phyloP scores from a whole-genome alignment of 192 early-diverging fungal species.

The Radiomyces spectabilis region DNA sequence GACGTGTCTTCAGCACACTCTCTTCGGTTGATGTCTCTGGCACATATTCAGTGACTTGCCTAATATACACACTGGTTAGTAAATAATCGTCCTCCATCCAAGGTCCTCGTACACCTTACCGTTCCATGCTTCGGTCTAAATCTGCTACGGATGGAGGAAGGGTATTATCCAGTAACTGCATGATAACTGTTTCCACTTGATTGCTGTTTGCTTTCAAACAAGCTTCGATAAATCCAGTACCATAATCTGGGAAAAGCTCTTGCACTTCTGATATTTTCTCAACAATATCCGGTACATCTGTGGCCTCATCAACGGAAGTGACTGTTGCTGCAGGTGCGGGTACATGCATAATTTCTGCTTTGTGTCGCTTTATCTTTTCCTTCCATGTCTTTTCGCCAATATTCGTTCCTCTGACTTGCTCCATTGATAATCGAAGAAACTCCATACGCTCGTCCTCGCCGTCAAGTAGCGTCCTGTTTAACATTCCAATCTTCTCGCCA shows the following conservation, averaged over 20 bases:
- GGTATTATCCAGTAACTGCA: slow-evolving; percentile 70
- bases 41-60: background rate
- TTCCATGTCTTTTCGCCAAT: background rate
- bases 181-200: slow-evolving; percentile 66
- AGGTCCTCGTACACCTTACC: slow-evolving; percentile 20
- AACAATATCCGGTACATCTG: slow-evolving; percentile 42
- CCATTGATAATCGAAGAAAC: slow-evolving; percentile 58
- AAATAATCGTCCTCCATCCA: background rate
- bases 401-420: slow-evolving; percentile 56
- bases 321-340: background rate
- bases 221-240: slow-evolving; percentile 85
- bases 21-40: background rate
- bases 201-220: slow-evolving; percentile 64
- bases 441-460: slow-evolving; percentile 52
- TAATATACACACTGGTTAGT: background rate
- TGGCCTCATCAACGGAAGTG: slow-evolving; percentile 23
- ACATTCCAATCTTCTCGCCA: slow-evolving; percentile 40
- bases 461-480: slow-evolving; percentile 31
- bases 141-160: slow-evolving; percentile 58
- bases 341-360: slow-evolving; percentile 22
- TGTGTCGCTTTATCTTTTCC: slow-evolving; percentile 12
- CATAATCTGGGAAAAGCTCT: slow-evolving; percentile 85
- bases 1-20: slow-evolving; percentile 31
- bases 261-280: slow-evolving; percentile 77
- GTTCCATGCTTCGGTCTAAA: slow-evolving; percentile 54